Conservation (phyloP, 352 stramenopile genomes). For the Phytophthora sp. region DNA sequence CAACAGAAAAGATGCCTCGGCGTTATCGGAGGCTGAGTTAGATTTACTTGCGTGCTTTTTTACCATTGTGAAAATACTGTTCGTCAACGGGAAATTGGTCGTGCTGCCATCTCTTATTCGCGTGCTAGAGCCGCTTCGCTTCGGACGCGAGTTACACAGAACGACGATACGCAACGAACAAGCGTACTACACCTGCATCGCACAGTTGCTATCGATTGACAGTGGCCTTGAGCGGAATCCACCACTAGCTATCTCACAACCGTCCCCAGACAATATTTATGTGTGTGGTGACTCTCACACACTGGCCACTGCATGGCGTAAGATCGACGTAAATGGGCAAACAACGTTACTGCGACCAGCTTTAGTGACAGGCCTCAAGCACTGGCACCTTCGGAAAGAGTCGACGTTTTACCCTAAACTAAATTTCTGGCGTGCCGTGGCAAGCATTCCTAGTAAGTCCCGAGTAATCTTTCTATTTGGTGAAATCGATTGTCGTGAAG, state of each 20-base stretch:
- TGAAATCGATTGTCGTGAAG: constrained; percentile 97
- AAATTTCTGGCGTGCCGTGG: constrained; percentile 86
- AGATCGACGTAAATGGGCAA: constrained; percentile 33
- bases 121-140: constrained; percentile 70
- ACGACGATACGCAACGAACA: constrained; percentile 89
- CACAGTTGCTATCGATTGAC: constrained; percentile 73
- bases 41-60: constrained; percentile 85
- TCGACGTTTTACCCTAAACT: constrained; percentile 93
- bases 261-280: constrained; percentile 53
- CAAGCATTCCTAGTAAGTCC: constrained; percentile 54
- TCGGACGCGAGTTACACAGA: constrained; percentile 65
- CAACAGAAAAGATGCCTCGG: neutral
- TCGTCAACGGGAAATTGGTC: constrained; percentile 62
- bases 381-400: constrained; percentile 90
- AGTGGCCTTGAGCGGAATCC: constrained; percentile 11
- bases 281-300: constrained; percentile 94
- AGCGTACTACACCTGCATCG: constrained; percentile 90
- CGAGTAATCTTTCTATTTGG: constrained; percentile 93
- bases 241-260: neutral
- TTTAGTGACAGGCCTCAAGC: constrained; percentile 93
- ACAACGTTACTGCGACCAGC: constrained; percentile 54
- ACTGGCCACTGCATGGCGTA: constrained; percentile 88
- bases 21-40: constrained; percentile 52
- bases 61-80: constrained; percentile 87
- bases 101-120: constrained; percentile 58